A percentile compares a stretch with the other conserved stretches of the same genome.
Conservation (phyloP, 2,329 filamentous ascomycete genomes). For the Fusarium foetens region DNA sequence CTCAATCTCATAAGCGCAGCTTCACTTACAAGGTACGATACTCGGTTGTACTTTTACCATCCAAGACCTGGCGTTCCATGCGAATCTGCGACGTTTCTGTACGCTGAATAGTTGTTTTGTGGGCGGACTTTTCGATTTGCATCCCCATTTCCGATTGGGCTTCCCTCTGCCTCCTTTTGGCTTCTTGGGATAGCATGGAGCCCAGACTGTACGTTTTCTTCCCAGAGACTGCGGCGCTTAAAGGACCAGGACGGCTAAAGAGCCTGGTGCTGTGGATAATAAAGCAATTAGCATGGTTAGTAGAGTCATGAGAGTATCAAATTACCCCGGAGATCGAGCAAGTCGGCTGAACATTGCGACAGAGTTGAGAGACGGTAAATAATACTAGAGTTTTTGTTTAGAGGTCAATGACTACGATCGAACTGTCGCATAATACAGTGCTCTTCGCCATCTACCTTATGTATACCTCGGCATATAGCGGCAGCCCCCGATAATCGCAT, state of each 20-base stretch:
- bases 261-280: constrained; percentile 26
- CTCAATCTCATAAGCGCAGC: constrained; percentile 5
- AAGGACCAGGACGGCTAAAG: constrained; percentile 19
- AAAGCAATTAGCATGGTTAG: constrained; percentile 12
- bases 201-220: background rate
- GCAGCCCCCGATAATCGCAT: constrained; percentile 36
- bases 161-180: background rate
- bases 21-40: constrained; percentile 37
- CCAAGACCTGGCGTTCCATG: background rate
- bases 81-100: constrained; percentile 27
- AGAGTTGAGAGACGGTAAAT: background rate
- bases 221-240: background rate
- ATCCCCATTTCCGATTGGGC: background rate
- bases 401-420: background rate
- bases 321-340: constrained; percentile 33
- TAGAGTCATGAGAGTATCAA: background rate
- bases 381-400: background rate
- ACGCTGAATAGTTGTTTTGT: constrained; percentile 18
- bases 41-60: background rate
- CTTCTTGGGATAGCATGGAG: background rate
- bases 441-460: background rate
- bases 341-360: constrained; percentile 37
- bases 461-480: constrained; percentile 29
- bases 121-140: background rate
- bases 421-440: background rate